Base-by-base conservation (phyloP, 2,329 filamentous ascomycete species). In the Endoconidiophora polonica region DNA sequence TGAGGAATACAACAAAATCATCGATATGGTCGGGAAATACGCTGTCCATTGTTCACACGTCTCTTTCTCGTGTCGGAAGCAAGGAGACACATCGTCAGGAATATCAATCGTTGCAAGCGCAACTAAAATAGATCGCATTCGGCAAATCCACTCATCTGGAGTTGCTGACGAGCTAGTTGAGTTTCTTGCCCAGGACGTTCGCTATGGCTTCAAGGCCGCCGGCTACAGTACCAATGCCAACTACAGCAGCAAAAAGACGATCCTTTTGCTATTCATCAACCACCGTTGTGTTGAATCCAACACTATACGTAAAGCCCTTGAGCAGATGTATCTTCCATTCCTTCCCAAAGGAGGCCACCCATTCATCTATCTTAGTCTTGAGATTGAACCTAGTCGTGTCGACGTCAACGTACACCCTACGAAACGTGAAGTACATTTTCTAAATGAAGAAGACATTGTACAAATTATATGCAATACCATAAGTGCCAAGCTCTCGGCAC, bases 341-440 rank as follows among this genome's bases (percentile, higher is more conserved):
- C 68, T 98, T 3, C 91, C 91, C 0, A 98, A 96, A 65, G 86
- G 85, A 33, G 86, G 87, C 1, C 91, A 94, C 60, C 91, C 91
- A 0, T 98, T 96, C 61, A 71, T 90, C 52, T 98, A 98, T 60
- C 71, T 98, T 23, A 91, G 82, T 60, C 72, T 98, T 2, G 84
- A 94, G 53, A 94, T 98, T 52, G 88, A 96, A 57, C 90, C 91
- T 1, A 78, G 83, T 23, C 74, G 90, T 48, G 86, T 98, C 3
- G 91, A 98, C 62, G 93, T 98, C 60, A 98, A 98, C 58, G 83
- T 98, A 0, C 91, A 98, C 63, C 91, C 91, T 0, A 98, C 91
- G 0, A 98, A 98, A 63, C 75, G 86, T 46, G 90, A 98, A 61
- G 91, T 98, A 18, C 91, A 96, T 59, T 96, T 98, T 58, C 71